Conservation (phyloP, 148 eudicot genomes). For the Fagopyrum esculentum region DNA sequence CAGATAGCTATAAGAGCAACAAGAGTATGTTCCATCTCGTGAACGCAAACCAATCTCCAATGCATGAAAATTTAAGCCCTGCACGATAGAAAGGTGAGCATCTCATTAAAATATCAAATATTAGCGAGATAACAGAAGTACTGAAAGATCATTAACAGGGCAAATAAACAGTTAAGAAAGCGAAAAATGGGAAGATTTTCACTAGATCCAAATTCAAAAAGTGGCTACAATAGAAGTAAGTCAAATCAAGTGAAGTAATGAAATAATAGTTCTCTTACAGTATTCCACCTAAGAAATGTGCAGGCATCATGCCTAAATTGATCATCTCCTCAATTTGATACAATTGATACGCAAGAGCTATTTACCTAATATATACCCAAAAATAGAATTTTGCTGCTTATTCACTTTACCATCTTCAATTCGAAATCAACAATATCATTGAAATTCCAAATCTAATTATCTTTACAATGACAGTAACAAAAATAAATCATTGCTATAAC, state of each 20-base stretch:
- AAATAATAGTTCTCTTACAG: too few relatives aligned
- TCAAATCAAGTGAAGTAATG: neutral
- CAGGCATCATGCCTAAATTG: neutral
- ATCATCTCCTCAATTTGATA: neutral
- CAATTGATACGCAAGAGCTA: neutral
- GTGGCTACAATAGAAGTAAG: neutral
- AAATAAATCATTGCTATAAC: neutral
- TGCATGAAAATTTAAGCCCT: neutral
- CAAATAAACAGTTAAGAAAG: neutral
- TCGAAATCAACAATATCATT: neutral
- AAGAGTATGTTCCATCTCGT: slow-evolving; percentile 13
- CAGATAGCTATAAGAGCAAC: slow-evolving; percentile 2
- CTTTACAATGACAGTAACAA: neutral
- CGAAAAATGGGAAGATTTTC: neutral
- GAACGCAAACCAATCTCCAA: slow-evolving; percentile 5
- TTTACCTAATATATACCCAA: neutral
- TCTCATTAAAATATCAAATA: neutral
- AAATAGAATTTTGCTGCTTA: neutral
- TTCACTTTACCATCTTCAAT: neutral
- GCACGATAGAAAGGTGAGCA: neutral
- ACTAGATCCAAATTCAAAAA: neutral
- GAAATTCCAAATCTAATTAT: neutral
- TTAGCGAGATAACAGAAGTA: neutral
- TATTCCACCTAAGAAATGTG: neutral
- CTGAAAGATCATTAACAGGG: too few relatives aligned